Evolutionary conservation across 345 rosid species (phyloP).

Genomic region (Eucalyptus marginata): DNA sequence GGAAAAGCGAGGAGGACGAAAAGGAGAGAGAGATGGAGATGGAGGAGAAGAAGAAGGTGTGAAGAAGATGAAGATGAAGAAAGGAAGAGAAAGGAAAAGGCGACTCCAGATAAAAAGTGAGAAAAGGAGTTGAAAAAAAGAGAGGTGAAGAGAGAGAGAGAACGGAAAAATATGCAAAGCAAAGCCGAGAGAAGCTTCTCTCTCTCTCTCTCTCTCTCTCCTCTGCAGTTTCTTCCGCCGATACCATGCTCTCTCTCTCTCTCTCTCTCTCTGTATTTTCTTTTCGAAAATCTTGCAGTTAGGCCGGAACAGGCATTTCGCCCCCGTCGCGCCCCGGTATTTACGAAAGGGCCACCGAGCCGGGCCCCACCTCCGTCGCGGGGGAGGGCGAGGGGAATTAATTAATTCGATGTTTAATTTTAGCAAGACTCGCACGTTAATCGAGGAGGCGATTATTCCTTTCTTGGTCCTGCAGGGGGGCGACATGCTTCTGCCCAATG

Average conservation of each 20-base stretch:
- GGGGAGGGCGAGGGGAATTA: not conserved
- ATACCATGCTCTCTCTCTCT: not conserved
- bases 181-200: not conserved
- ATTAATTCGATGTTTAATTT: not conserved
- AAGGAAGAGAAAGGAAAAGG: not conserved
- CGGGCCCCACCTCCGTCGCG: not conserved
- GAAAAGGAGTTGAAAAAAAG: not conserved
- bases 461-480: not conserved
- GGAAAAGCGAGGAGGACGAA: not conserved
- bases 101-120: conserved; percentile 34
- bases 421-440: not conserved
- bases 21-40: not conserved
- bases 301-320: not conserved
- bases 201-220: conserved; percentile 2
- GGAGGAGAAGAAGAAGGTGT: not conserved
- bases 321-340: not conserved
- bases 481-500: not conserved
- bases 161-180: conserved; percentile 6
- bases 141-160: conserved; percentile 9
- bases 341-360: not conserved
- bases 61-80: not conserved
- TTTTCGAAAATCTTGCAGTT: not conserved
- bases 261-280: not conserved
- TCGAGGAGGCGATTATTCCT: not conserved
- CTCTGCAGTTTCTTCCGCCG: not conserved